phyloP scores from a whole-genome alignment of 2,329 filamentous ascomycete genomes.

The Hypoxylon sp. region DNA sequence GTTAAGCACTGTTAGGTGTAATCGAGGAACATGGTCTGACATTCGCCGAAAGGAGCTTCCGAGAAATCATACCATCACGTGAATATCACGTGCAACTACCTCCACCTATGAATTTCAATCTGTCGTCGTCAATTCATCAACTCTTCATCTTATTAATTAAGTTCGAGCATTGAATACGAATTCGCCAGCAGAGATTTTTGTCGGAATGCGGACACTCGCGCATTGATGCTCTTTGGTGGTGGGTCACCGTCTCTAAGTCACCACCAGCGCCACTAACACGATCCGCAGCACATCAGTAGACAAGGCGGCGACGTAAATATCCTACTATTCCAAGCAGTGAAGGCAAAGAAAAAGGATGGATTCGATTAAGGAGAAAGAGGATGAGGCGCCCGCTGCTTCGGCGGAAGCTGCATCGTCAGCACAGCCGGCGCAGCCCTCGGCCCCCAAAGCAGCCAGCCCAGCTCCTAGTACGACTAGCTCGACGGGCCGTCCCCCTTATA shows the following conservation, averaged over 20 bases:
- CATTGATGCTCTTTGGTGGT: conserved; percentile 10
- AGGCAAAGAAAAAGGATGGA: conserved; percentile 23
- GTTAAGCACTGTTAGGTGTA: conserved; percentile 9
- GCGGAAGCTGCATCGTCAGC: conserved; percentile 19
- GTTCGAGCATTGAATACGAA: conserved; percentile 3
- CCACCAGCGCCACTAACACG: conserved; percentile 13
- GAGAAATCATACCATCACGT: conserved; percentile 44
- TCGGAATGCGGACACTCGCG: neutral
- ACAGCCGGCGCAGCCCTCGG: conserved; percentile 20
- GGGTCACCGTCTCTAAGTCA: neutral
- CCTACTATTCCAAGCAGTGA: neutral
- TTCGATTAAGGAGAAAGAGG: conserved; percentile 20
- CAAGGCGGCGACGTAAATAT: neutral
- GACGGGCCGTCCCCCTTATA: conserved; percentile 52
- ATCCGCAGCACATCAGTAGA: neutral
- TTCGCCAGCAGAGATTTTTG: conserved; percentile 9
- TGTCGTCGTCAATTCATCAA: conserved; percentile 33
- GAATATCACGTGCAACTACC: conserved; percentile 41
- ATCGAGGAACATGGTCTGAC: conserved; percentile 12
- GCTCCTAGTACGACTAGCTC: conserved; percentile 49
- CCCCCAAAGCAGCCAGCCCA: conserved; percentile 41
- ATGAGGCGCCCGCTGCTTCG: neutral
- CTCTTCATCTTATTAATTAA: conserved; percentile 17
- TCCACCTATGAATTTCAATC: conserved; percentile 47
- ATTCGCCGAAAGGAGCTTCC: conserved; percentile 8